Conservation (phyloP, 2,329 filamentous ascomycete genomes). For the Aspergillus aculeatinus region DNA sequence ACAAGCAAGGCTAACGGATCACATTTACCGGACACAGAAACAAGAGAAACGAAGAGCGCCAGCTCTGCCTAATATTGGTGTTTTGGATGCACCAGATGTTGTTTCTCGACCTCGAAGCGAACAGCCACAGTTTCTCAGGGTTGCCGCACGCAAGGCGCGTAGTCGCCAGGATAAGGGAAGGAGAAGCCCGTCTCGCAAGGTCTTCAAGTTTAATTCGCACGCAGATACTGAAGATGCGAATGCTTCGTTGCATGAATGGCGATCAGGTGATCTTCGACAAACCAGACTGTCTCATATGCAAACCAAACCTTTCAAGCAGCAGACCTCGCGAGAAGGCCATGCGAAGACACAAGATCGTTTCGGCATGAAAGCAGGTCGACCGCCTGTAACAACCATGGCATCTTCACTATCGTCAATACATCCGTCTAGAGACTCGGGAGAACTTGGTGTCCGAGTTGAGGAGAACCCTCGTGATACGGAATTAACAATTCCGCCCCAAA, state of each 20-base stretch:
- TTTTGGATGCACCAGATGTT: slow-evolving; percentile 52
- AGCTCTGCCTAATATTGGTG: slow-evolving; percentile 41
- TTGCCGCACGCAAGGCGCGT: slow-evolving; percentile 56
- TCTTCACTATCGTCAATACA: background rate
- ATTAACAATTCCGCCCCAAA: background rate
- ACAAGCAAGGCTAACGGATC: slow-evolving; percentile 40
- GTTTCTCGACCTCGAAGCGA: slow-evolving; percentile 26
- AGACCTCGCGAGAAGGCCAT: slow-evolving; percentile 2
- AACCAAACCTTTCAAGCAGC: background rate
- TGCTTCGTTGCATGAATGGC: slow-evolving; percentile 52
- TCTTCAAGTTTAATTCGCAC: slow-evolving; percentile 52
- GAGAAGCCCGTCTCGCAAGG: slow-evolving; percentile 53
- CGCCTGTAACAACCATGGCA: background rate
- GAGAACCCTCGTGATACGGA: slow-evolving; percentile 6
- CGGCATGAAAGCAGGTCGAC: background rate
- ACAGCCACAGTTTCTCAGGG: slow-evolving; percentile 55
- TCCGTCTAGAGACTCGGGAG: slow-evolving; percentile 10
- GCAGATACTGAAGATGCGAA: slow-evolving; percentile 58
- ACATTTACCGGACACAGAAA: slow-evolving; percentile 24
- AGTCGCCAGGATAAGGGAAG: slow-evolving; percentile 50
- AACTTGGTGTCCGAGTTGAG: background rate
- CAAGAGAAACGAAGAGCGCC: slow-evolving; percentile 21
- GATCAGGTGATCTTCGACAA: slow-evolving; percentile 43
- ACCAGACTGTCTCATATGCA: slow-evolving; percentile 17
- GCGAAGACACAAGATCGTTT: background rate